Evolutionary conservation across 2,329 filamentous ascomycete species (phyloP), one percentile per base, ranked within the genome.

Genomic region (Reticulascus tulasneorum): DNA sequence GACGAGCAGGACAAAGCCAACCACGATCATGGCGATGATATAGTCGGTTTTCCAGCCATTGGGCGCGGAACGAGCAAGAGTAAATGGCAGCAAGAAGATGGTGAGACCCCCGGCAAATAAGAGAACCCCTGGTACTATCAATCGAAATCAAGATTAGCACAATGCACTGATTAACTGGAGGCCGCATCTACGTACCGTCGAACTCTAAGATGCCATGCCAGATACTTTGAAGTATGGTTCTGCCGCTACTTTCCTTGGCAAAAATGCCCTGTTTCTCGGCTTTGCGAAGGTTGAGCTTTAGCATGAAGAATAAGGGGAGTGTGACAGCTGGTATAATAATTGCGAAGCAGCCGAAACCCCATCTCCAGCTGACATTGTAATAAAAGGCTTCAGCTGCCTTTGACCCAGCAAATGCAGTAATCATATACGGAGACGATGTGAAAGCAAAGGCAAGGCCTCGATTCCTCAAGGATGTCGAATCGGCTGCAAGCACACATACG

Each of bases 11-110:
- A 78, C 48, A 20, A 75, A 66, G 7, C 83, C 83, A 17, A 85
- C 54, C 2, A 81, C 67, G 25, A 72, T 67, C 75, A 82, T 80
- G 35, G 67, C 62, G 37, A 82, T 72, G 49, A 82, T 77, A 45
- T 71, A 69, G 26, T 54, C 60, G 1, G 69, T 66, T 16, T 55
- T 55, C 75, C 75, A 80, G 9, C 66, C 69, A 27, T 70, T 53
- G 11, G 66, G 67, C 0, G 71, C 67, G 3, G 54, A 49, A 7
- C 48, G 45, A 13, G 72, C 68, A 11, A 86, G 63, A 5, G 69
- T 81, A 51, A 86, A 77, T 1, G 82, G 81, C 0, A 86, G 68
- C 11, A 86, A 58, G 50, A 86, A 79, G 12, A 82, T 53, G 3
- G 70, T 66, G 15, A 82, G 66, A 6, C 78, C 80, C 5, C 58